Conservation (phyloP, 805 yeast genomes). For the Lachancea cidri region DNA sequence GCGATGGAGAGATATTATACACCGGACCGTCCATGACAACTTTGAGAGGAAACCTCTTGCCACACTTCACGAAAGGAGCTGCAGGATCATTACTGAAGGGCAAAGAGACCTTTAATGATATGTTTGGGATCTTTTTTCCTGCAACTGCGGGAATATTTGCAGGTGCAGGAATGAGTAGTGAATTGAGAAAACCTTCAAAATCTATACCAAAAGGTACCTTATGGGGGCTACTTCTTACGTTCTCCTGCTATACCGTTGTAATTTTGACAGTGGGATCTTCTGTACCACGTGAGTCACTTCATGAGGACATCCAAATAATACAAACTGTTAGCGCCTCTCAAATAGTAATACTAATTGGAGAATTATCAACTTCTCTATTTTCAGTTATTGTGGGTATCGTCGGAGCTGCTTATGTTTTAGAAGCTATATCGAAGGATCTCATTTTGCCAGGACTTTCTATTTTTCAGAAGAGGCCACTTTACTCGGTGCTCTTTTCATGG, state of each 20-base stretch:
- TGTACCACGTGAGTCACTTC: conserved; percentile 72
- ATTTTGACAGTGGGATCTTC: conserved; percentile 75
- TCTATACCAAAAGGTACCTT: conserved; percentile 94
- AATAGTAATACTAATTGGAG: conserved; percentile 75
- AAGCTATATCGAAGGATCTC: conserved; percentile 85
- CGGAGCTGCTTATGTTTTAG: conserved; percentile 88
- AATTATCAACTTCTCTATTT: conserved; percentile 82
- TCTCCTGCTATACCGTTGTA: conserved; percentile 70
- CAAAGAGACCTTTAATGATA: conserved; percentile 72
- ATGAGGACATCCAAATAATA: conserved; percentile 76
- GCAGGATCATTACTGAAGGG: conserved; percentile 70
- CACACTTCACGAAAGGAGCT: conserved; percentile 82
- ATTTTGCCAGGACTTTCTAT: conserved; percentile 73
- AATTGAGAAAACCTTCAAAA: conserved; percentile 74
- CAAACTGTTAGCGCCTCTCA: conserved; percentile 75
- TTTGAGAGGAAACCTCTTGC: conserved; percentile 60
- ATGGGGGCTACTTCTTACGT: conserved; percentile 74
- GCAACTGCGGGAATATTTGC: conserved; percentile 99
- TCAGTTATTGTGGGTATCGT: conserved; percentile 93
- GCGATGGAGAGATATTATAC: conserved; percentile 47
- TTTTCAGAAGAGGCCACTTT: conserved; percentile 62
- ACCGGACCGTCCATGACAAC: conserved; percentile 74
- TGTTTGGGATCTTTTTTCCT: conserved; percentile 95
- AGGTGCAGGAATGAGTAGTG: conserved; percentile 99
- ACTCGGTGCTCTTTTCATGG: conserved; percentile 74